Conservation (phyloP, 164 flowering plant genomes). For the Aristolochia fimbriata region DNA sequence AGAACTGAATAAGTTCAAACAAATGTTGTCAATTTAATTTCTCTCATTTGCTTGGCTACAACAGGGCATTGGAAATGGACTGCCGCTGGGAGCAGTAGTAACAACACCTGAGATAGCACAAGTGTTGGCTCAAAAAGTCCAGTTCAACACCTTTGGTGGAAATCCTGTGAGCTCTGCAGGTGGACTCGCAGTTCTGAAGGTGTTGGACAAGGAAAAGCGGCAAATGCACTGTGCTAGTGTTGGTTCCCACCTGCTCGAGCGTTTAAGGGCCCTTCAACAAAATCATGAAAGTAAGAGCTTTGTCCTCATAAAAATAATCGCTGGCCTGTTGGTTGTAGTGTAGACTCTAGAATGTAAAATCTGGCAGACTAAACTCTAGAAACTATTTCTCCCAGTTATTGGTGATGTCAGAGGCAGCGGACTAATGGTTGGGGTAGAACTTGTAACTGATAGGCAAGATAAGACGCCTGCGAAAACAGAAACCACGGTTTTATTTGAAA, state of each 20-base stretch:
- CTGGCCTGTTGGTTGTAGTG: background rate
- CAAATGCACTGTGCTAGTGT: conserved; percentile 80
- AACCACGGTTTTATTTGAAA: conserved; percentile 71
- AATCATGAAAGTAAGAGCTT: conserved; percentile 61
- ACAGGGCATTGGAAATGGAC: conserved; percentile 98
- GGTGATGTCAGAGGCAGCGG: conserved; percentile 98
- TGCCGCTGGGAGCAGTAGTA: conserved; percentile 95
- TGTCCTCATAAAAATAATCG: background rate
- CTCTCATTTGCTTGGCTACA: conserved; percentile 1
- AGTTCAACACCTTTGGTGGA: conserved; percentile 96
- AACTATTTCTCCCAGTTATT: conserved; percentile 41
- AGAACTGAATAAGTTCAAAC: too few species aligned
- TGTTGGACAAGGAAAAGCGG: conserved; percentile 84
- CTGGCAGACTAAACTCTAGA: background rate
- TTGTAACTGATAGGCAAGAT: conserved; percentile 71
- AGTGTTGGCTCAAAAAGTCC: conserved; percentile 79
- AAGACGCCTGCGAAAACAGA: conserved; percentile 95
- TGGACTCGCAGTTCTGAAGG: conserved; percentile 88
- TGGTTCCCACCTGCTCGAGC: conserved; percentile 74
- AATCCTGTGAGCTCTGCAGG: conserved; percentile 98
- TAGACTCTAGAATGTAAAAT: background rate
- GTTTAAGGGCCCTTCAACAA: conserved; percentile 63
- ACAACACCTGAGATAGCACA: conserved; percentile 94
- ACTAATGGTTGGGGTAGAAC: conserved; percentile 87
- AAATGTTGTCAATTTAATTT: conserved; percentile 5